Evolutionary conservation across 1,284 basidiomycete species (phyloP).

Genomic region (Paramarasmius palmivorus): DNA sequence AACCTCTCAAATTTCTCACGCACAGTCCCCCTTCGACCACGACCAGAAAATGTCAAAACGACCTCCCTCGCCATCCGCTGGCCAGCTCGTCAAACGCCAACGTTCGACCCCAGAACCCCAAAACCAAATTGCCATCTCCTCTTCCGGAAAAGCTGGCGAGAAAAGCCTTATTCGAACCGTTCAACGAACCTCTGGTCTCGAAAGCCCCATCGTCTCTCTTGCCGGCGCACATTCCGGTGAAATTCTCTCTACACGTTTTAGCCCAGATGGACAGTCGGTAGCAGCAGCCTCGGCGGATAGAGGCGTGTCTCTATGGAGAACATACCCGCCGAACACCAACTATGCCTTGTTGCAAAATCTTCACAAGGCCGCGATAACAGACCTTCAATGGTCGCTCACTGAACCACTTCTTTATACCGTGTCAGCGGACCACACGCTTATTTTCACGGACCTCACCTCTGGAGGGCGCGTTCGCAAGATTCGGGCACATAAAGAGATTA

Average conservation of each 20-base stretch:
- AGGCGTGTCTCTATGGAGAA: conserved; percentile 78
- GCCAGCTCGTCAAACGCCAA: conserved; percentile 59
- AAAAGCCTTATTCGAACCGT: conserved; percentile 78
- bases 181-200: conserved; percentile 75
- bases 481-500: conserved; percentile 80
- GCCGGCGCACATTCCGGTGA: conserved; percentile 77
- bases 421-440: conserved; percentile 82
- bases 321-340: conserved; percentile 80
- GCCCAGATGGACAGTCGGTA: conserved; percentile 80
- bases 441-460: conserved; percentile 72
- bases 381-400: conserved; percentile 79
- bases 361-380: conserved; percentile 78
- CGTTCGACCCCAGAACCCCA: not conserved
- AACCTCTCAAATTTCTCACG: too few species aligned
- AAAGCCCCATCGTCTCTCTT: conserved; percentile 80
- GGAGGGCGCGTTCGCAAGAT: conserved; percentile 77
- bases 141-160: conserved; percentile 61
- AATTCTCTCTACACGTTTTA: conserved; percentile 78
- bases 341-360: conserved; percentile 75
- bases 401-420: conserved; percentile 76
- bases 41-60: conserved; percentile 77
- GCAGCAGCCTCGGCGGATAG: conserved; percentile 82
- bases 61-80: conserved; percentile 53
- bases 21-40: too few species aligned
- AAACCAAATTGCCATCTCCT: conserved; percentile 76